Evolutionary conservation across 202 grass and related monocot genomes (phyloP), one percentile per base, ranked within the genome.

Genomic region (Brachypodium distachyon): DNA sequence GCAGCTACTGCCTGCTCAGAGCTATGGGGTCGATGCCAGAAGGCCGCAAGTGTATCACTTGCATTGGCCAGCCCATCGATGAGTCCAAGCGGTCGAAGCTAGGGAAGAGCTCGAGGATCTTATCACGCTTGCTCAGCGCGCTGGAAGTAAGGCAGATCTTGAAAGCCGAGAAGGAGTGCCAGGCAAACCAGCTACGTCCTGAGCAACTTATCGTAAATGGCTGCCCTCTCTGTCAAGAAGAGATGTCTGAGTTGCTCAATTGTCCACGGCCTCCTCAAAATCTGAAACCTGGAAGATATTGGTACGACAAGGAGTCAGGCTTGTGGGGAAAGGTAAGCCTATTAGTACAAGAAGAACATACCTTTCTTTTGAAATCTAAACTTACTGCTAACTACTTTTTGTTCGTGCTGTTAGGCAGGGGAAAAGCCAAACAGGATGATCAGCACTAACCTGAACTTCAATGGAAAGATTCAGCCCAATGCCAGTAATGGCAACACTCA

Each of bases 251-350:
- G 27, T 68, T 98, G 80, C 80, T 94, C 34, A 94, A 89, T 38
- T 98, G 95, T 73, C 73, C 78, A 14, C 74, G 88, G 65, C 95
- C 95, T 38, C 95, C 95, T 47, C 67, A 86, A 46, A 98, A 92
- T 37, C 80, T 98, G 57, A 98, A 90, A 65, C 95, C 95, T 40
- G 95, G 95, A 21, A 89, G 80, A 14, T 98, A 98, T 77, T 98
- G 95, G 95, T 98, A 98, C 62, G 95, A 98, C 74, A 98, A 98
- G 74, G 95, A 97, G 71, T 94, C 91, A 1, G 95, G 95, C 28
- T 68, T 97, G 34, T 97, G 95, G 95, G 94, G 95, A 74, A 94
- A 92, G 82, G 94, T 80, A 84, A 78, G 68, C 68, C 40, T 67
- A 33, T 44, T 36, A 4, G 6, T 84, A 28, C 18, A 3, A 44